Percentiles rank a stretch among this genome's conserved stretches.
These are phyloP conservation scores for Saccharomycopsis schoenii DNA, from an alignment of 805 yeast genomes.

Conservation along the genomic window DNA sequence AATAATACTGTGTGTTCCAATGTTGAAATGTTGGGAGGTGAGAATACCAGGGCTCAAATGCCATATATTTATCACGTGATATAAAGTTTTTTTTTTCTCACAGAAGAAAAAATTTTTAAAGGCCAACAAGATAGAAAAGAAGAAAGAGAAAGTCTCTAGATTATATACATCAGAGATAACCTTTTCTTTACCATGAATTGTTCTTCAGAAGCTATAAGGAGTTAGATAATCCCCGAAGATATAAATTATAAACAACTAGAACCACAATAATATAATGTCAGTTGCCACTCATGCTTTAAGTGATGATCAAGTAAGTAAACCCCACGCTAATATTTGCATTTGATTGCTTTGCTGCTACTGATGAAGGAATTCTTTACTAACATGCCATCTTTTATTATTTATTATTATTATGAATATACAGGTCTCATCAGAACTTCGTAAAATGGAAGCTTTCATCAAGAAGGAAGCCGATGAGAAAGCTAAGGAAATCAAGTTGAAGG, in stretches of 20 bases:
- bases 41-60: too few relatives aligned
- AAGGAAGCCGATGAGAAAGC: constrained; percentile 99
- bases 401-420: constrained; percentile 23
- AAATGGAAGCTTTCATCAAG: constrained; percentile 97
- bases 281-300: constrained; percentile 28
- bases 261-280: background rate
- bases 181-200: too few relatives aligned
- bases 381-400: background rate
- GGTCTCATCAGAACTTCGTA: constrained; percentile 92
- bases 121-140: background rate
- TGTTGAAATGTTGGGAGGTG: too few relatives aligned
- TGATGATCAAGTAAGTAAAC: constrained; percentile 37
- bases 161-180: background rate
- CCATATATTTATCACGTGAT: background rate
- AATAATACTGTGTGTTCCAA: too few relatives aligned
- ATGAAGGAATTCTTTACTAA: constrained; percentile 3
- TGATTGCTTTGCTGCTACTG: background rate
- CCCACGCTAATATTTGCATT: background rate
- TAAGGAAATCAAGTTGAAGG: constrained; percentile 87
- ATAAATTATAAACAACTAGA: background rate
- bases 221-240: background rate
- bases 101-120: background rate
- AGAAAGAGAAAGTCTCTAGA: background rate
- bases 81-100: background rate
- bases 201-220: too few relatives aligned